A percentile compares a stretch with the other conserved stretches of the same genome.
These are phyloP conservation scores for Coemansia sp. DNA, from an alignment of 192 early-diverging fungal genomes.

Conservation along the genomic window DNA sequence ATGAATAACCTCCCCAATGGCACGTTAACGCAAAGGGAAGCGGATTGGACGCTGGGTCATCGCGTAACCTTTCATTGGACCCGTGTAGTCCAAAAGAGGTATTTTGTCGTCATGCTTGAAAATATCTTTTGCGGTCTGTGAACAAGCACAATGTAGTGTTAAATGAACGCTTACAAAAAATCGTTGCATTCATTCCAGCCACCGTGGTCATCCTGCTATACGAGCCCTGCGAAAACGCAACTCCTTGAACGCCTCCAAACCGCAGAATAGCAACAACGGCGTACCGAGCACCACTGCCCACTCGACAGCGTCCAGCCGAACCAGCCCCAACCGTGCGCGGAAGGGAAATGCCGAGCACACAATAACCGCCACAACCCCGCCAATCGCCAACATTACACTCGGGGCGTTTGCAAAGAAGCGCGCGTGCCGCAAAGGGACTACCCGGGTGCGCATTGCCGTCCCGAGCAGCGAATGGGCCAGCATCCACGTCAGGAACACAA, in stretches of 20 bases:
- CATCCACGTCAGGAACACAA: conserved; percentile 45
- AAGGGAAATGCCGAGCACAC: conserved; percentile 15
- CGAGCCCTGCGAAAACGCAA: not conserved
- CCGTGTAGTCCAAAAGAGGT: not conserved
- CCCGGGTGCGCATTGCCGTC: conserved; percentile 27
- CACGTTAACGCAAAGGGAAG: too few relatives aligned
- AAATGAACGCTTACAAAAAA: not conserved
- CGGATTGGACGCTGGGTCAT: not conserved
- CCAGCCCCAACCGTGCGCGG: conserved; percentile 25
- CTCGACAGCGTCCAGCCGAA: conserved; percentile 32
- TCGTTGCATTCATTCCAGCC: not conserved
- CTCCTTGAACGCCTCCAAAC: conserved; percentile 36
- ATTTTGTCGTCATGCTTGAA: too few relatives aligned
- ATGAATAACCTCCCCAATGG: too few relatives aligned
- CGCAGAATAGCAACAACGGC: conserved; percentile 27
- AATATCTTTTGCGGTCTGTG: not conserved
- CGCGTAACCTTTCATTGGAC: conserved; percentile 2
- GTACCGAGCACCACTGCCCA: conserved; percentile 25
- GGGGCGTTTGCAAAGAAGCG: conserved; percentile 1
- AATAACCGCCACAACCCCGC: conserved; percentile 13
- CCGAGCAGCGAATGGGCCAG: conserved; percentile 33
- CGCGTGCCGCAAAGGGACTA: conserved; percentile 21
- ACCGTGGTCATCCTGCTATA: not conserved
- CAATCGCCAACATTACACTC: conserved; percentile 16
- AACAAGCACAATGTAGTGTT: too few relatives aligned